Evolutionary conservation across 208 protist species (phyloP), one percentile per base, ranked within the genome.

Genomic region (Leishmania arabica): DNA sequence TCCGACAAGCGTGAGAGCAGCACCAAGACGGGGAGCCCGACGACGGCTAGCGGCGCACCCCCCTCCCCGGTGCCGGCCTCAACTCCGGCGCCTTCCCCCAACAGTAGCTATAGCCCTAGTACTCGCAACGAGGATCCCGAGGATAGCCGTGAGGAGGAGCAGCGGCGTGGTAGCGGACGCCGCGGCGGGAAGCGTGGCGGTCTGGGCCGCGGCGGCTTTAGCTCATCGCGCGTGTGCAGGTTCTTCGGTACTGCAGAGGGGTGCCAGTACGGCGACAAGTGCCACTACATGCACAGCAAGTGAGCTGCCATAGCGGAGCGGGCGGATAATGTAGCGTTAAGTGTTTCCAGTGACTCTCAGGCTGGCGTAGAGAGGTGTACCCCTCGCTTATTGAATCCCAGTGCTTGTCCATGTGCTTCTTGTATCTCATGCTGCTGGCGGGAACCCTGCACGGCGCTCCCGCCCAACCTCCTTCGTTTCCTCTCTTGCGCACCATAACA

Each of bases 251-350:
- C 80, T 27, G 74, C 82, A 31, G 88, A 86, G 13, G 88, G 88
- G 31, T 91, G 88, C 69, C 83, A 85, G 81, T 89, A 80, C 80
- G 88, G 88, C 6, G 82, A 82, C 62, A 85, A 86, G 75, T 91
- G 88, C 76, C 86, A 83, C 72, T 89, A 84, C 64, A 13, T 79
- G 17, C 88, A 91, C 77, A 75, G 47, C 70, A 85, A 81, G 80
- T 88, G 83, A 66, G 13, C 37, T 64, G 6, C 11, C 1, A 17
- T 51, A n/a, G 31, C 17, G 21, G 42, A 19, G 51, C 24, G 42
- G 9, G 8, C 65, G 47, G 8, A 62, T 34, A 54, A 34, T 66
- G 70, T 11, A 7, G 40, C 49, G 56, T 8, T 40, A 49, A 24
- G 64, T 27, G 45, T 17, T 73, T 53, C 45, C 27, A 73, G 45